Evolutionary conservation across 306 rosid species (phyloP).

Genomic region (Trifolium subterraneum): DNA sequence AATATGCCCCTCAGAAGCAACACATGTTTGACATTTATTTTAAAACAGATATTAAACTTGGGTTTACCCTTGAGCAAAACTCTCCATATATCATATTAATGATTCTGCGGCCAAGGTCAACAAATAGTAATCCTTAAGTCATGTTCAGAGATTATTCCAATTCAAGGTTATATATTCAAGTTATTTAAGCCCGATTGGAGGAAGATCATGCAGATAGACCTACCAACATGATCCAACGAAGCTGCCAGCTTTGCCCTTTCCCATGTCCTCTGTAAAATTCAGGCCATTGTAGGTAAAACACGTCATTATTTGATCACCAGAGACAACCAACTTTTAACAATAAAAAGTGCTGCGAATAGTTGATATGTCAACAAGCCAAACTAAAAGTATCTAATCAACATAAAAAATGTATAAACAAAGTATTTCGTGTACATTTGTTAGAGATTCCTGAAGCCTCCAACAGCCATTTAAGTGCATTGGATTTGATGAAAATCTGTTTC

Average conservation of each 20-base stretch:
- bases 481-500: neutral
- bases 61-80: constrained; percentile 30
- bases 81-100: neutral
- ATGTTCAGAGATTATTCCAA: constrained; percentile 32
- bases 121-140: neutral
- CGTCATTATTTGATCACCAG: constrained; percentile 16
- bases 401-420: neutral
- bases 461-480: neutral
- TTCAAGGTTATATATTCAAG: constrained; percentile 13
- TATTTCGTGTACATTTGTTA: neutral
- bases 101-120: neutral
- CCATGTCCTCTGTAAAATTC: constrained; percentile 88
- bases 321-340: neutral
- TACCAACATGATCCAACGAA: constrained; percentile 90
- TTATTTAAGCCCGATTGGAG: constrained; percentile 32
- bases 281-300: constrained; percentile 17
- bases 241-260: constrained; percentile 89
- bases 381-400: constrained; percentile 12
- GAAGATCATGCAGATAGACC: constrained; percentile 42
- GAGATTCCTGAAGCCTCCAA: neutral
- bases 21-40: constrained; percentile 26
- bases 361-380: constrained; percentile 4
- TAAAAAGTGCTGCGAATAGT: neutral
- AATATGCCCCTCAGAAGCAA: constrained; percentile 27
- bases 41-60: constrained; percentile 27